Base-by-base conservation (phyloP, 2,329 filamentous ascomycete species). In the Ophiocordyceps camponoti-saundersi region DNA sequence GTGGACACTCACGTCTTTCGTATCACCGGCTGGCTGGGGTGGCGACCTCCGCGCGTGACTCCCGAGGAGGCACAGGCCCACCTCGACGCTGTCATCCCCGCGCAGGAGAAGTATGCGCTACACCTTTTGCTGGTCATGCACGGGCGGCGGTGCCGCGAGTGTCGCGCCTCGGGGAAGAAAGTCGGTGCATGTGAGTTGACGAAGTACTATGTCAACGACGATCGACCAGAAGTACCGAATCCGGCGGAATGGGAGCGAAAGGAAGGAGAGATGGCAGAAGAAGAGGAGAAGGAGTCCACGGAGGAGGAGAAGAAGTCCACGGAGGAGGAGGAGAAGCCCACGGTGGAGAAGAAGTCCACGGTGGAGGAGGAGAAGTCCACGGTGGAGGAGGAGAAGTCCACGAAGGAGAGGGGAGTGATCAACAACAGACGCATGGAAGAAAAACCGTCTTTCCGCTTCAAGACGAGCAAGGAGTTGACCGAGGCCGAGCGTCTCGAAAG, bases 1-100 rank as follows among this genome's bases (percentile, higher is more conserved):
- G 71, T 75, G 32, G 71, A 75, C 50, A 74, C 71, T 0, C 71
- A 75, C 46, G 71, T 74, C 1, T 65, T 71, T 53, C 62, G 71
- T 16, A 63, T 75, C 48, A 64, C 68, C 18, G 70, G 69, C 0
- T 53, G 70, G 23, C 54, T 75, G 23, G 69, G 69, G 3, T 75
- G 71, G 71, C 53, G 70, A 20, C 71, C 71, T 0, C 46, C 49
- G 20, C 50, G 49, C 18, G 67, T 61, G 18, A 60, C 50, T 8
- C 57, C 70, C 13, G 70, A 73, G 46, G 66, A 70, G 52, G 59
- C 70, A 15, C 67, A 73, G 48, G 65, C 68, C 21, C 71, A 75
- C 46, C 56, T 74, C n/a, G 69, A 75, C 29, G 65, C 62, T 3
- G 56, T 55, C 29, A 61, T 74, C 3, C 70, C 71, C 0, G 65